These are phyloP conservation scores for Parachlorella kessleri DNA, from an alignment of 139 green algal species.

Conservation along the genomic window DNA sequence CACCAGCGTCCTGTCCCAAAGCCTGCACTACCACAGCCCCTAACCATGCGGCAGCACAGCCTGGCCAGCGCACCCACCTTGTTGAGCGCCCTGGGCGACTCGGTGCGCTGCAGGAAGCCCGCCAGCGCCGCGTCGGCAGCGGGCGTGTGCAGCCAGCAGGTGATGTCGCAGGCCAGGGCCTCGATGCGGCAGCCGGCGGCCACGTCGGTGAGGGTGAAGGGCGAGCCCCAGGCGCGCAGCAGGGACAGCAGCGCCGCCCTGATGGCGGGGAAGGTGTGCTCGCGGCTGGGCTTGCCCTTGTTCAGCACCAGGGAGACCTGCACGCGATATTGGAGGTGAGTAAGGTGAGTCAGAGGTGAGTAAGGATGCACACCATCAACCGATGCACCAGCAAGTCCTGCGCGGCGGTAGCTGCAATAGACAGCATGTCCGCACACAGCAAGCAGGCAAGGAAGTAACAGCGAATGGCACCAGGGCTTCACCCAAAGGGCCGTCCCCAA, in stretches of 20 bases:
- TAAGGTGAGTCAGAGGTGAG: not conserved
- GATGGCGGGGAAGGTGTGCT: conserved; percentile 50
- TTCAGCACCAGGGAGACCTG: conserved; percentile 47
- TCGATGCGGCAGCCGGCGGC: conserved; percentile 34
- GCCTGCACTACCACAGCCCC: not conserved
- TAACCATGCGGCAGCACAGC: no score
- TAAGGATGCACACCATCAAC: no score
- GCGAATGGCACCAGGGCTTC: no score
- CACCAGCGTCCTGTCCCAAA: not conserved
- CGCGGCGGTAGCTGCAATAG: no score
- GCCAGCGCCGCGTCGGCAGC: conserved; percentile 9
- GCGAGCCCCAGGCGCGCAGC: conserved; percentile 36
- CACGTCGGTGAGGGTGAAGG: conserved; percentile 27
- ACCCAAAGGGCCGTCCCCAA: no score
- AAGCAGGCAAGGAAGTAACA: no score
- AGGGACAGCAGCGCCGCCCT: conserved; percentile 33
- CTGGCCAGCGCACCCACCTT: no score
- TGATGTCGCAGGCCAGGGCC: conserved; percentile 16
- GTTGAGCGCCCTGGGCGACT: not conserved
- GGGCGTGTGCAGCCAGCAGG: conserved; percentile 18
- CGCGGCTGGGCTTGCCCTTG: conserved; percentile 51
- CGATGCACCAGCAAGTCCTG: no score
- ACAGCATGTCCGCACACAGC: no score
- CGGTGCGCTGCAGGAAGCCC: conserved; percentile 1
- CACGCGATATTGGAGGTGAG: no score